Conservation (phyloP, 2,329 filamentous ascomycete species). For the Colletotrichum phormii region DNA sequence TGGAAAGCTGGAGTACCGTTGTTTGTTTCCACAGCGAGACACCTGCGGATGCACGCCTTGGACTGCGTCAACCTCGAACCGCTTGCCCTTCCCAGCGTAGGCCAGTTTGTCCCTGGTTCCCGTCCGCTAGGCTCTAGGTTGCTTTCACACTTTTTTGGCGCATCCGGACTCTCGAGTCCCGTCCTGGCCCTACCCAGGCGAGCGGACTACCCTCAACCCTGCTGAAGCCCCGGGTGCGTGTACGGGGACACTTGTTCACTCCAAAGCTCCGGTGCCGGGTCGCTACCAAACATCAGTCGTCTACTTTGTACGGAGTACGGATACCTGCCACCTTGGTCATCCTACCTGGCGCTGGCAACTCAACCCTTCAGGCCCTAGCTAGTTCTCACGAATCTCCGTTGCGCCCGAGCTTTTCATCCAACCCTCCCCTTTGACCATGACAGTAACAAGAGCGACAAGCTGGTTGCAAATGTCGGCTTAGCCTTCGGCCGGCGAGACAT, state of each 20-base stretch:
- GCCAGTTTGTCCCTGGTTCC: neutral
- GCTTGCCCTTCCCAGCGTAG: neutral
- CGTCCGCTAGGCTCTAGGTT: neutral
- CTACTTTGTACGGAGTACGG: neutral
- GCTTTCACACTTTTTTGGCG: neutral
- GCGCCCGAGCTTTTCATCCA: slow-evolving; percentile 28
- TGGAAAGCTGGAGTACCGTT: neutral
- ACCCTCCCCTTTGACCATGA: neutral
- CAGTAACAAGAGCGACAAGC: neutral
- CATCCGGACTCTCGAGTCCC: slow-evolving; percentile 3
- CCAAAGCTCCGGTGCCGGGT: slow-evolving; percentile 14
- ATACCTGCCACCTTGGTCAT: slow-evolving; percentile 23
- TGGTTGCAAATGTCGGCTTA: slow-evolving; percentile 2
- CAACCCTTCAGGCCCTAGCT: slow-evolving; percentile 10
- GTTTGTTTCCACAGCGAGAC: neutral
- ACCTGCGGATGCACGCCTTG: neutral
- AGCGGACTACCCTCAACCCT: slow-evolving; percentile 8
- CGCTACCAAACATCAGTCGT: slow-evolving; percentile 21
- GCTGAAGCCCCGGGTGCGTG: slow-evolving; percentile 9
- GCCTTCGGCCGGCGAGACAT: slow-evolving; percentile 23
- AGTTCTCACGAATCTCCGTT: slow-evolving; percentile 21
- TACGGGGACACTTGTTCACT: neutral
- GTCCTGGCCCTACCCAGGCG: neutral
- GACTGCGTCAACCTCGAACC: neutral
- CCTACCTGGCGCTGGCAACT: neutral